Evolutionary conservation across 2,329 filamentous ascomycete genomes (phyloP).

Genomic region (Fusarium sp.): DNA sequence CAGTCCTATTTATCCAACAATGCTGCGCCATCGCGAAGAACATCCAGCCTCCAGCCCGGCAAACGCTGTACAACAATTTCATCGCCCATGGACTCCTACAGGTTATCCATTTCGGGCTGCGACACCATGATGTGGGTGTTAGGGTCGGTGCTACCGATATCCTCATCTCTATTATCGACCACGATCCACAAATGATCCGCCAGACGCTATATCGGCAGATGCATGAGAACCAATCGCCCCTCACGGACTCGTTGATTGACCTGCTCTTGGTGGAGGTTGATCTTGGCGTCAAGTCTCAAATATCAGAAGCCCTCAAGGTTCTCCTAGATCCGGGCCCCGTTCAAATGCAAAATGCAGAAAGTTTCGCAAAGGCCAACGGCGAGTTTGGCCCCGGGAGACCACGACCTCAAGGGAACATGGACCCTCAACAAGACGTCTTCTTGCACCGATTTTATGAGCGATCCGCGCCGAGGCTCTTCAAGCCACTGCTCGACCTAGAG

Average conservation of each 20-base stretch:
- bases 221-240: conserved; percentile 85
- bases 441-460: conserved; percentile 91
- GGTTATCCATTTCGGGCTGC: conserved; percentile 93
- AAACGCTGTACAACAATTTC: conserved; percentile 90
- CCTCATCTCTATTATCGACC: conserved; percentile 93
- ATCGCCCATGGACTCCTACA: conserved; percentile 88
- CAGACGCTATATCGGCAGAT: conserved; percentile 94
- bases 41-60: conserved; percentile 85
- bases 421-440: conserved; percentile 87
- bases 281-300: conserved; percentile 93
- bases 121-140: conserved; percentile 86
- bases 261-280: conserved; percentile 92
- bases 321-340: conserved; percentile 80
- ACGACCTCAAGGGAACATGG: conserved; percentile 66
- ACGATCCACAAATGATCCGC: conserved; percentile 95
- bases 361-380: conserved; percentile 74
- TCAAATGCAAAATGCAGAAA: conserved; percentile 65
- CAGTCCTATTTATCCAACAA: conserved; percentile 96
- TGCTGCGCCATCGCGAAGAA: conserved; percentile 96
- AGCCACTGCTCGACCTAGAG: conserved; percentile 87
- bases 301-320: conserved; percentile 95
- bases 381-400: conserved; percentile 80
- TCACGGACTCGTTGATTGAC: conserved; percentile 95
- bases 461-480: conserved; percentile 88
- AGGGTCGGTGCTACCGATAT: conserved; percentile 95